These are phyloP conservation scores for Daedaleopsis nitida DNA, from an alignment of 768 basidiomycete genomes.

Conservation along the genomic window DNA sequence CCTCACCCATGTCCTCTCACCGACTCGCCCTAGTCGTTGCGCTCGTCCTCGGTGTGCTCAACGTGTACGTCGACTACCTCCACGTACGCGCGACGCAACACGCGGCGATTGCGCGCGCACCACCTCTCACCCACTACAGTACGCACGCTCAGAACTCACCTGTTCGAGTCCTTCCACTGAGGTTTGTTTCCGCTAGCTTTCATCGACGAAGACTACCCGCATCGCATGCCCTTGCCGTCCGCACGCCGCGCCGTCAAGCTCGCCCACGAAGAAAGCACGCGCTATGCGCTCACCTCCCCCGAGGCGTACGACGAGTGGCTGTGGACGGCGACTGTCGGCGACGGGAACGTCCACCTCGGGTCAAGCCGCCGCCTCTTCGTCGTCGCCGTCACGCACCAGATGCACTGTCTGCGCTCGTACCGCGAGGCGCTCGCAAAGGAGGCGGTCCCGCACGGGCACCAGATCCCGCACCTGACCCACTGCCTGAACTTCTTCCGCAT, in stretches of 20 bases:
- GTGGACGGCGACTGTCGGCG: constrained; percentile 28
- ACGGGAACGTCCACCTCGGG: constrained; percentile 30
- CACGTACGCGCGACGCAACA: constrained; percentile 11
- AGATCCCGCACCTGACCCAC: constrained; percentile 25
- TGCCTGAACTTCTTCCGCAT: constrained; percentile 39
- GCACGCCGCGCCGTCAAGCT: constrained; percentile 22
- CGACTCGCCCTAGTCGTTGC: not conserved
- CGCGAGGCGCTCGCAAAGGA: constrained; percentile 16
- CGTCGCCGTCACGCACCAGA: constrained; percentile 27
- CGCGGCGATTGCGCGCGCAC: constrained; percentile 3
- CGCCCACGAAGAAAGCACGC: constrained; percentile 34
- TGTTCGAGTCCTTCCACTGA: not conserved
- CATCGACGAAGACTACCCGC: constrained; percentile 22
- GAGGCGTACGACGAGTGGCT: constrained; percentile 36
- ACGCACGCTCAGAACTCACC: not conserved
- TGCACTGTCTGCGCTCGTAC: constrained; percentile 28
- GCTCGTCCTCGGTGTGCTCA: constrained; percentile 4
- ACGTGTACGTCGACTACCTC: constrained; percentile 12
- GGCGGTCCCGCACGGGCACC: constrained; percentile 4
- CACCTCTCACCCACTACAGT: constrained; percentile 11
- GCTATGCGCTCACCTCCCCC: constrained; percentile 28
- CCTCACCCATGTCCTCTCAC: constrained; percentile 8
- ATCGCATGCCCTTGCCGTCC: constrained; percentile 23
- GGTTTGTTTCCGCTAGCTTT: not conserved
- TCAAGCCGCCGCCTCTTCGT: constrained; percentile 29